phyloP scores from a whole-genome alignment of 1,139 yeast genomes.

The Kodamaea sp. region DNA sequence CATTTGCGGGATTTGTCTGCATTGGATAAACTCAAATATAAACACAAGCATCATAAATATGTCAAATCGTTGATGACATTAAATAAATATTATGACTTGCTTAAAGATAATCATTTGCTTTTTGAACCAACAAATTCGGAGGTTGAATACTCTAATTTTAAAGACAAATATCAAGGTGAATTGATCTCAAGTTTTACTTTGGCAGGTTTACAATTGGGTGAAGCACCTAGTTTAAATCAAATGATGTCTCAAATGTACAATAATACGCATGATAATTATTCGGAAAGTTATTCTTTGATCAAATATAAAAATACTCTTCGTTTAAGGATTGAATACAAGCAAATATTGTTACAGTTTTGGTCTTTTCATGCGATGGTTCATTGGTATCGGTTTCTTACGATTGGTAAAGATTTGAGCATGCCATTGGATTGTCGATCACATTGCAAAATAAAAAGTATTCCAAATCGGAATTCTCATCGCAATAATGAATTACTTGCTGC shows the following conservation, averaged over 20 bases:
- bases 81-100: conserved; percentile 17
- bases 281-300: conserved; percentile 23
- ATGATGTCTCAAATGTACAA: conserved; percentile 25
- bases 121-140: conserved; percentile 34
- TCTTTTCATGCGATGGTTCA: conserved; percentile 39
- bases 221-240: conserved; percentile 36
- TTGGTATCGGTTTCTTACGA: conserved; percentile 36
- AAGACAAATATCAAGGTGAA: conserved; percentile 21
- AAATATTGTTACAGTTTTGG: conserved; percentile 42
- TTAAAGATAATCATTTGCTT: conserved; percentile 31
- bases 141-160: conserved; percentile 16
- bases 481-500: conserved; percentile 28
- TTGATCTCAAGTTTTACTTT: conserved; percentile 31
- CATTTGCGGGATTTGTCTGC: conserved; percentile 4
- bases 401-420: conserved; percentile 35
- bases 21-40: conserved; percentile 17
- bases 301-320: conserved; percentile 38
- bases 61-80: conserved; percentile 15
- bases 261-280: background rate
- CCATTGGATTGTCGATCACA: conserved; percentile 32
- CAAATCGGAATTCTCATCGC: conserved; percentile 19
- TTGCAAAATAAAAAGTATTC: conserved; percentile 32
- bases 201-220: conserved; percentile 31
- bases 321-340: conserved; percentile 39
- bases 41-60: conserved; percentile 14